Conservation (phyloP, 1,284 basidiomycete species). For the Athelia sp. region DNA sequence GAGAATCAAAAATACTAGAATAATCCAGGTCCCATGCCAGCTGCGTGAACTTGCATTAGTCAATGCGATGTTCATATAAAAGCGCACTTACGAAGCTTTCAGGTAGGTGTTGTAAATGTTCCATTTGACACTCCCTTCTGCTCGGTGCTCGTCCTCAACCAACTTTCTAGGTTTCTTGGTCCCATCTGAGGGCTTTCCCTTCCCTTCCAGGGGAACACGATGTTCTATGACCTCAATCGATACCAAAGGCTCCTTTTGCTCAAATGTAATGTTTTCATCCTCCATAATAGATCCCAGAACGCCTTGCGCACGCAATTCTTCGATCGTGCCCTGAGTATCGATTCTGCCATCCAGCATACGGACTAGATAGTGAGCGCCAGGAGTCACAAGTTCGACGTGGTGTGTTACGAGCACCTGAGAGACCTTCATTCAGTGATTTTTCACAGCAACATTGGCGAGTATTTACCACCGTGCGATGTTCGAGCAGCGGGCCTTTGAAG, state of each 20-base stretch:
- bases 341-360: constrained; percentile 60
- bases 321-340: constrained; percentile 48
- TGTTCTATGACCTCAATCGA: constrained; percentile 11
- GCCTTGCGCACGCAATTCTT: constrained; percentile 44
- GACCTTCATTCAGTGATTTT: constrained; percentile 1
- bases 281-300: constrained; percentile 40
- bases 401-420: constrained; percentile 55
- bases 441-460: neutral
- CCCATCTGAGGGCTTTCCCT: constrained; percentile 14
- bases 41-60: constrained; percentile 20
- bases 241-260: constrained; percentile 18
- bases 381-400: constrained; percentile 57
- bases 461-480: constrained; percentile 52
- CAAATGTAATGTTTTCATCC: constrained; percentile 20
- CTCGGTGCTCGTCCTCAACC: constrained; percentile 52
- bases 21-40: constrained; percentile 47
- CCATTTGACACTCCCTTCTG: constrained; percentile 61
- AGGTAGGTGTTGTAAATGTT: constrained; percentile 62
- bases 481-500: constrained; percentile 49
- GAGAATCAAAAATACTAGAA: constrained; percentile 31
- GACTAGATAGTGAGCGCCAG: constrained; percentile 51
- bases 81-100: constrained; percentile 39
- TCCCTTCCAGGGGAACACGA: constrained; percentile 22
- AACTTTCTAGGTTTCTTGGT: constrained; percentile 44
- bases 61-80: too few species aligned